Evolutionary conservation across 2,329 filamentous ascomycete species (phyloP), one percentile per base, ranked within the genome.

Genomic region (Epicoccum sorghinum): DNA sequence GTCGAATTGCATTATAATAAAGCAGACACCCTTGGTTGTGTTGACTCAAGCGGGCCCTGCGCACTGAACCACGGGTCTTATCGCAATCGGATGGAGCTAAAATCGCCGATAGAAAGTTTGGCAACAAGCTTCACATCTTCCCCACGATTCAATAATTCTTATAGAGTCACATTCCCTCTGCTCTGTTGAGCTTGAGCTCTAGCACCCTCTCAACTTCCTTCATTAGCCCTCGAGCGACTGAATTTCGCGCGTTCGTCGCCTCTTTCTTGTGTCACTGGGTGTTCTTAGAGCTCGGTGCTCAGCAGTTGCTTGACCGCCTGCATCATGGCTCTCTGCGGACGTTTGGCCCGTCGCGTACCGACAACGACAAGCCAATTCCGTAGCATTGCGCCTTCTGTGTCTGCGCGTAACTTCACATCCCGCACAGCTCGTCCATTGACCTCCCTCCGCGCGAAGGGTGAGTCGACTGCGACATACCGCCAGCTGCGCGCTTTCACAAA

Each of bases 271-370:
- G 37, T 39, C 49, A 49, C 53, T 52, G 59, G 55, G 41, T 49
- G 44, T 41, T 55, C 59, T 64, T 62, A 60, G 65, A 73, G 70
- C 70, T 70, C 58, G 51, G 62, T 60, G 68, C 69, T 69, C 55
- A 57, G 44, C 61, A 53, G 59, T 60, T 67, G 62, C 66, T 64
- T 64, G 62, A 68, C 62, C 63, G 62, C 62, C 66, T 67, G 65
- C 66, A 55, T 33, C 52, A 76, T 76, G 73, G 73, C 73, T 70
- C 69, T 75, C 65, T 75, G 72, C 65, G 71, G 71, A 60, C 74
- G 73, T 65, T 71, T 76, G 66, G 71, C 71, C 70, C 72, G 73
- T 66, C 73, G 73, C 70, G 67, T 71, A 65, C 68, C 73, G 58
- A 64, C 64, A 58, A 59, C 72, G 41, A 59, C 72, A 58, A 63